Evolutionary conservation across 1,139 yeast species (phyloP).

Genomic region (Geotrichum europaeum): DNA sequence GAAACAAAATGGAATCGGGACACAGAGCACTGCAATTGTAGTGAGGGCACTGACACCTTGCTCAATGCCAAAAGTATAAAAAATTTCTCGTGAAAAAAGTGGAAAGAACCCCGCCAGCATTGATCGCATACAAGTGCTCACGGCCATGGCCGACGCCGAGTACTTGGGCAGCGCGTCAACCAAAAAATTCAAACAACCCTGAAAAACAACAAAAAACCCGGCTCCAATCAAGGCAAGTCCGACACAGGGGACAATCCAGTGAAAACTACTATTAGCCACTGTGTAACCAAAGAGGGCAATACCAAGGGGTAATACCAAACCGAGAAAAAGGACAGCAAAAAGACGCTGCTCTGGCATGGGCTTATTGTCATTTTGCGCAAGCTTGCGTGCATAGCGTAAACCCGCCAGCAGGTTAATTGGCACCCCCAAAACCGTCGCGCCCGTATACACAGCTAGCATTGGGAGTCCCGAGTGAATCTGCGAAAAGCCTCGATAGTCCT

Average conservation of each 20-base stretch:
- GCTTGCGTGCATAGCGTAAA: slow-evolving; percentile 30
- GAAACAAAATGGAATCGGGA: slow-evolving; percentile 63
- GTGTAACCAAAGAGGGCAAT: slow-evolving; percentile 80
- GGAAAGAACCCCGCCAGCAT: slow-evolving; percentile 73
- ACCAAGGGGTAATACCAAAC: slow-evolving; percentile 55
- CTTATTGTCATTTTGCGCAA: slow-evolving; percentile 35
- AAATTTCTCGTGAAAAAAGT: slow-evolving; percentile 58
- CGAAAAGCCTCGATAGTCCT: slow-evolving; percentile 35
- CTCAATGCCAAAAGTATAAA: slow-evolving; percentile 46
- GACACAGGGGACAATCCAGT: slow-evolving; percentile 69
- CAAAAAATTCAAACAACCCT: slow-evolving; percentile 53
- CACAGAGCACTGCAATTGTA: slow-evolving; percentile 48
- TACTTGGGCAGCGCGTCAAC: slow-evolving; percentile 56
- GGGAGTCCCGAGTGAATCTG: slow-evolving; percentile 50
- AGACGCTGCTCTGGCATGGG: slow-evolving; percentile 58
- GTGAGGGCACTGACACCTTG: slow-evolving; percentile 63
- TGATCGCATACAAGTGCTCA: slow-evolving; percentile 66
- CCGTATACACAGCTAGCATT: slow-evolving; percentile 50
- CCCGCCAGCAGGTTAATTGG: slow-evolving; percentile 36
- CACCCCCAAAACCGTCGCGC: slow-evolving; percentile 48
- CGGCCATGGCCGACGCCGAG: slow-evolving; percentile 79
- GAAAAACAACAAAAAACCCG: slow-evolving; percentile 56
- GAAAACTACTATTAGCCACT: slow-evolving; percentile 43
- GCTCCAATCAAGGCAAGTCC: slow-evolving; percentile 59
- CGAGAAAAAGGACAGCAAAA: slow-evolving; percentile 44